Evolutionary conservation across 768 basidiomycete species (phyloP).

Genomic region (Hirschioporus abietinus): DNA sequence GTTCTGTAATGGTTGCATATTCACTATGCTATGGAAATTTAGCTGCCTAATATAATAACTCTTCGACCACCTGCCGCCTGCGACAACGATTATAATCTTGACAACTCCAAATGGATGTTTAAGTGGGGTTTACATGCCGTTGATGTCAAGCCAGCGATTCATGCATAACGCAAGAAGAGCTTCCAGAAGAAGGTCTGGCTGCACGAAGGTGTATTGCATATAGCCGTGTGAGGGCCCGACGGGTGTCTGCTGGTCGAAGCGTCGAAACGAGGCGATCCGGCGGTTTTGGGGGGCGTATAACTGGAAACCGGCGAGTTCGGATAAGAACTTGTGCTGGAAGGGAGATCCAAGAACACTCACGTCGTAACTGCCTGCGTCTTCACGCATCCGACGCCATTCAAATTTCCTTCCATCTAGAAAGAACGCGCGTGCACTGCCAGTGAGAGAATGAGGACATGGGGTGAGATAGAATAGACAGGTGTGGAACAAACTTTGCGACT

Average conservation of each 20-base stretch:
- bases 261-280: slow-evolving; percentile 55
- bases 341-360: slow-evolving; percentile 32
- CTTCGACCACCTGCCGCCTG: neutral
- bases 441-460: slow-evolving; percentile 15
- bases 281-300: slow-evolving; percentile 43
- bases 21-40: neutral
- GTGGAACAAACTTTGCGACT: slow-evolving; percentile 36
- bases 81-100: neutral
- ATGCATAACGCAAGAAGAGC: slow-evolving; percentile 61
- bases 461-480: slow-evolving; percentile 10
- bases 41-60: neutral
- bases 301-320: slow-evolving; percentile 22
- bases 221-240: slow-evolving; percentile 62
- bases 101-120: neutral
- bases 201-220: slow-evolving; percentile 58
- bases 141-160: slow-evolving; percentile 70
- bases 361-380: slow-evolving; percentile 52
- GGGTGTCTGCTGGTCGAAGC: slow-evolving; percentile 44
- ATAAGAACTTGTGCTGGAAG: slow-evolving; percentile 9
- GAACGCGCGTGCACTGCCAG: slow-evolving; percentile 54
- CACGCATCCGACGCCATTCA: slow-evolving; percentile 57
- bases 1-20: slow-evolving; percentile 1
- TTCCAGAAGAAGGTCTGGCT: slow-evolving; percentile 56
- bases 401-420: slow-evolving; percentile 50
- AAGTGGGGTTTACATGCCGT: slow-evolving; percentile 22